Evolutionary conservation across 192 early-diverging fungal genomes (phyloP), one percentile per base, ranked within the genome.

Genomic region (Neocallimastix lanati): DNA sequence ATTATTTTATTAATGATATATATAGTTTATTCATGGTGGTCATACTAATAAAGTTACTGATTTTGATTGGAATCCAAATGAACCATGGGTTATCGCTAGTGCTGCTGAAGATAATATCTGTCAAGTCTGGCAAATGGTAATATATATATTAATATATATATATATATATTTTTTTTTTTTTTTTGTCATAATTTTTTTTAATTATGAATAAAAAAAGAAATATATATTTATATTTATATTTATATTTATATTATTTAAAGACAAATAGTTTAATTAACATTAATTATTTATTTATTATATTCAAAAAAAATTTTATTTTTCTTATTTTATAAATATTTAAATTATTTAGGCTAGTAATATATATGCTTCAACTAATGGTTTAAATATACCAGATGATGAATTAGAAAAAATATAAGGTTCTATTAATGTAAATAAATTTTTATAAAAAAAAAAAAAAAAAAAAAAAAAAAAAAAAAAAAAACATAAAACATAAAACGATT

Each of bases 71-170:
- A 99, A 96, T 89, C 89, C 86, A 80, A 92, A 94, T 80, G 90
- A 93, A 79, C 94, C 94, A 37, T 99, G 97, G 97, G 93, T 93
- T 11, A 86, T 99, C 81, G 93, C 94, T 83, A 94, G 92, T 50
- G 91, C 95, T 7, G 97, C 96, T 13, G 96, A 99, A 82, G 96
- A 99, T 82, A 99, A 99, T 81, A 94, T 99, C 77, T 90, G 94
- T 77, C 97, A 99, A 90, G 93, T 96, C 9, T 99, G 97, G 97
- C 95, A 99, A 86, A 96, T 97, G 93, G 96, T 93, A 84, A 88
- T 86, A 81, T 85, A 84, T 80, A 90, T 87, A 76, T 87, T n/a
- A n/a, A n/a, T n/a, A n/a, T n/a, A n/a, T n/a, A n/a, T n/a, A n/a
- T n/a, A n/a, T n/a, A n/a, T n/a, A n/a, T n/a, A n/a, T n/a, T n/a